Evolutionary conservation across 148 eudicot genomes (phyloP), one percentile per base, ranked within the genome.

Genomic region (Rhododendron williamsianum): DNA sequence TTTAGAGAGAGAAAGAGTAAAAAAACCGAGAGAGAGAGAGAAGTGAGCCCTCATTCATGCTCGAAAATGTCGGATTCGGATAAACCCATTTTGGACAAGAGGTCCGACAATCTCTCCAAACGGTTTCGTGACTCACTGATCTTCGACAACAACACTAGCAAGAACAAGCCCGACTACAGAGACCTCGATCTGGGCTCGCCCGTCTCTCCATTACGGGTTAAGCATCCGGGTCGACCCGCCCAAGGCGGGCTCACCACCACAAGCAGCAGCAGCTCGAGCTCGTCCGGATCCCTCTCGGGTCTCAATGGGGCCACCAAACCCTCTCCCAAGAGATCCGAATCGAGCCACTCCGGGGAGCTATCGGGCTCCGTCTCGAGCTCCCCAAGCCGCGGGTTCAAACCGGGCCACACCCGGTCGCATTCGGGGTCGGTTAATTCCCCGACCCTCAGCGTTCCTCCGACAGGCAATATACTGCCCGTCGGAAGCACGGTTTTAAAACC

Each of bases 251-350:
- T 63, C 73, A 81, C 92, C 43, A 89, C 90, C 16, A 86, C 89
- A 4, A 71, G 76, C 8, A 91, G 94, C 18, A 90, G 91, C 13
- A 93, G 94, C 45, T 94, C 98, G 0, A 92, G 95, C 81, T 96
- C 98, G 0, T 93, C 98, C 46, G 98, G 98, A 38, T 96, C 98
- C 41, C 90, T 90, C 51, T 89, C 97, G 46, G 94, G 94, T 36
- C 91, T 91, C 73, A 60, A 84, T 1, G 76, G 49, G 0, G 84
- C 83, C 46, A 90, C 81, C 41, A 90, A 89, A 81, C 85, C 86
- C 84, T 77, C 82, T 15, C 33, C 87, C 5, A 90, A 87, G 38
- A 84, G 69, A 67, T 78, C 90, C 80, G 90, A 89, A 54, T 87
- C 91, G 11, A 41, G 69, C 36, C 94, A 91, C 63, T 95, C 98